phyloP scores from a whole-genome alignment of 1,284 basidiomycete species.

The Apiotrichum mycotoxinovorans region DNA sequence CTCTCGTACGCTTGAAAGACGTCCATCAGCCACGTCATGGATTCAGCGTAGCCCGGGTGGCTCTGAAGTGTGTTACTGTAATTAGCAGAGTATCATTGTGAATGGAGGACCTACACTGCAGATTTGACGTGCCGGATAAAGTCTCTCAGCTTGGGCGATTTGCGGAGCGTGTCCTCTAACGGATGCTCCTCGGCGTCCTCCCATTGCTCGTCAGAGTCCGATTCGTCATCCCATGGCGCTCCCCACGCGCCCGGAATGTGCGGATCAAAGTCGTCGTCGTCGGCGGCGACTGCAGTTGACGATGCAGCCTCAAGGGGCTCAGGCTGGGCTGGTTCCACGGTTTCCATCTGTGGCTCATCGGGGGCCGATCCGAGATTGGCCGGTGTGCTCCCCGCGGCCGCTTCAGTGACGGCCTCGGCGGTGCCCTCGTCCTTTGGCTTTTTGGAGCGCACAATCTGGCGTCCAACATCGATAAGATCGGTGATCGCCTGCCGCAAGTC shows the following conservation, averaged over 20 bases:
- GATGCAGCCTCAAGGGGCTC: background rate
- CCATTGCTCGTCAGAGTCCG: background rate
- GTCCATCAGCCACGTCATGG: slow-evolving; percentile 19
- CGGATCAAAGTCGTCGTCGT: background rate
- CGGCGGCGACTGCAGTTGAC: background rate
- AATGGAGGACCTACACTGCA: slow-evolving; percentile 4
- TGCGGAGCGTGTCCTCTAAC: background rate
- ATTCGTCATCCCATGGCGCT: background rate
- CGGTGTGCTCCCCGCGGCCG: background rate
- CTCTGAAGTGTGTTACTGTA: slow-evolving; percentile 5
- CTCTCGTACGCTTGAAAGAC: slow-evolving; percentile 15
- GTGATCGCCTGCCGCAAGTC: slow-evolving; percentile 7
- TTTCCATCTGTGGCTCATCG: background rate
- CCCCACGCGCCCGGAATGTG: background rate
- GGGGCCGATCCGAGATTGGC: background rate
- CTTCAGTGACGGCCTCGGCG: background rate
- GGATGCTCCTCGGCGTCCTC: background rate
- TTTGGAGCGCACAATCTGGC: background rate
- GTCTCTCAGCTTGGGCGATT: background rate
- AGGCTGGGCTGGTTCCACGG: background rate
- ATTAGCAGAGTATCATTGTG: background rate
- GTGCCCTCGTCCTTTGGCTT: background rate
- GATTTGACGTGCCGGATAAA: slow-evolving; percentile 3
- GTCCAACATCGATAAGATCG: background rate
- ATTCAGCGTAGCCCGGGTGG: slow-evolving; percentile 6